Conservation (phyloP, 1,284 basidiomycete species). For the Fomes fomentarius region DNA sequence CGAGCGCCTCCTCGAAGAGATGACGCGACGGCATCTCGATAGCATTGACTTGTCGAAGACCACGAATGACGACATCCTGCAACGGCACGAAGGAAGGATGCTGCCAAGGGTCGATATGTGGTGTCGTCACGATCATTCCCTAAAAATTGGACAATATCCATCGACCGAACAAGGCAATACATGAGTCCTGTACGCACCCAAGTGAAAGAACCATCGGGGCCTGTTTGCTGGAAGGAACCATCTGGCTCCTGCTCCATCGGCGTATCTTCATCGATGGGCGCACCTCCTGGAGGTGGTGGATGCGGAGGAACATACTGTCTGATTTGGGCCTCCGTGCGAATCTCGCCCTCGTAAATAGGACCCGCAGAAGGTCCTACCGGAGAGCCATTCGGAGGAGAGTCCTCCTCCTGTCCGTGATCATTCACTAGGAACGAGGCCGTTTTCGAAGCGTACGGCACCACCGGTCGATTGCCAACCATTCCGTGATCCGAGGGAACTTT, state of each 20-base stretch:
- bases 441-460: slow-evolving; percentile 48
- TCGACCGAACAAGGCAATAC: neutral
- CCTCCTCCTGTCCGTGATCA: slow-evolving; percentile 32
- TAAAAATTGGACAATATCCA: slow-evolving; percentile 12
- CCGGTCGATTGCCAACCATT: slow-evolving; percentile 39
- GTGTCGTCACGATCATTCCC: slow-evolving; percentile 39
- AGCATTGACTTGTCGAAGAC: slow-evolving; percentile 50
- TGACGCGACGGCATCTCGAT: slow-evolving; percentile 62
- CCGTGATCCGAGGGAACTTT: slow-evolving; percentile 54
- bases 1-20: slow-evolving; percentile 53
- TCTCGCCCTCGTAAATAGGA: slow-evolving; percentile 29
- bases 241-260: slow-evolving; percentile 29
- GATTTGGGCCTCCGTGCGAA: slow-evolving; percentile 33
- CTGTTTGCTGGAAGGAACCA: slow-evolving; percentile 27
- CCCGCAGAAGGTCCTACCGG: slow-evolving; percentile 27
- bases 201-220: slow-evolving; percentile 32
- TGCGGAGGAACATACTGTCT: slow-evolving; percentile 33
- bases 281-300: slow-evolving; percentile 24
- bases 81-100: slow-evolving; percentile 61
- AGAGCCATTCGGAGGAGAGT: slow-evolving; percentile 19
- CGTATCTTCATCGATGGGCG: slow-evolving; percentile 26
- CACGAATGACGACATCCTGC: slow-evolving; percentile 51
- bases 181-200: slow-evolving; percentile 31
- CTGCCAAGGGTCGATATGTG: slow-evolving; percentile 55
- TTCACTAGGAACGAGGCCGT: slow-evolving; percentile 55